Base-by-base conservation (phyloP, 1,284 basidiomycete genomes). In the Blastosporella zonata region DNA sequence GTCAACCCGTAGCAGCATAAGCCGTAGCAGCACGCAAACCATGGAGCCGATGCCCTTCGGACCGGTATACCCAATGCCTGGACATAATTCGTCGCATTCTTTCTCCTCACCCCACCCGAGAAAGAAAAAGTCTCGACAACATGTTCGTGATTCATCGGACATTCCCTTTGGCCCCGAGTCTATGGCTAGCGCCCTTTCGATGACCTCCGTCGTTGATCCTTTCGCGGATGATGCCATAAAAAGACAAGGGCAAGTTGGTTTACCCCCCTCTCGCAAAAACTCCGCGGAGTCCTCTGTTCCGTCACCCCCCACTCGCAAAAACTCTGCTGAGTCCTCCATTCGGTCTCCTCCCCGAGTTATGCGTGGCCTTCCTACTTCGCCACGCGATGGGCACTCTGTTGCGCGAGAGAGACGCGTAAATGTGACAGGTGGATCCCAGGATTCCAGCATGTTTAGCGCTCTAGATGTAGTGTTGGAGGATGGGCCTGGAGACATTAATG, bases 111-210 rank as follows among this genome's bases (percentile, higher is more conserved):
- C 54, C 21, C 43, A 28, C n/a, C 49, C 56, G 17, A 47, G 52
- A 15, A 43, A 53, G 12, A 51, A 53, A 17, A 52, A 55, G 3
- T 50, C 51, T 17, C 57, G 58, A n/a, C 53, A 61, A 13, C 63
- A 65, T 44, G 45, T 59, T 15, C 58, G 62, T 28, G 58, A 54
- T 17, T 64, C 66, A 9, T 61, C 66, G n/a, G 66, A 68, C 33
- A 59, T 68, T 17, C 63, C 66, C 23, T 49, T 53, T 12, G 65
- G 58, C 28, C 59, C 52, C 6, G 46, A 57, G 15, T 66, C 64
- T 1, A 59, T 61, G 48, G 44, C 59, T 8, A 51, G 45, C 44
- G 46, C 42, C 3, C 53, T 63, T 13, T 63, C 65, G 5, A 52
- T 56, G 7, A 62, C 56, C 34, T 65, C 62, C 2, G 49, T 58